Evolutionary conservation across 306 rosid genomes (phyloP), one percentile per base, ranked within the genome.

Genomic region (Sophora flavescens): DNA sequence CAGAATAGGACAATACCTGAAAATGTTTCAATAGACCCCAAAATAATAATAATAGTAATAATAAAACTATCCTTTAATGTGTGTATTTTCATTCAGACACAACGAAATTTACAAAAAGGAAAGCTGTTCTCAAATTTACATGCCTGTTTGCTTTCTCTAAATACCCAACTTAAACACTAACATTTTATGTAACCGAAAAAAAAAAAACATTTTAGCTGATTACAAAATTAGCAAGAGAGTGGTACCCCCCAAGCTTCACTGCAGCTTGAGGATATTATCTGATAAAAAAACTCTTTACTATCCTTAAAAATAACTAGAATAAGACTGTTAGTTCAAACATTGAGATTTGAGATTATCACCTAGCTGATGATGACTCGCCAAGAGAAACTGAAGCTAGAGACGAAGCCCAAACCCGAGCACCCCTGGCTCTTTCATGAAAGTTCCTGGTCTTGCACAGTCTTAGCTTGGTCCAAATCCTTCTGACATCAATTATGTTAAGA

Each of bases 361-460:
- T 84, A 35, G 84, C 77, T 1, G 85, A 82, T 16, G 93, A 80
- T n/a, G 93, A 78, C 72, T 91, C 81, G 2, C 91, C 93, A 70
- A 88, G 78, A 12, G 97, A 89, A 68, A 92, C 96, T 4, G 93
- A 88, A 45, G 91, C 83, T 58, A 92, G 79, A 70, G 97, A 90
- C 11, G 97, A 91, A 0, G 91, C 93, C 97, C 92, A 92, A 68
- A 88, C 96, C 74, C 86, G 63, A 13, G 89, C 96, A 17, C 83
- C 90, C 83, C 76, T 86, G 0, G 90, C 89, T 17, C 93, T 86
- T 78, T 84, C 85, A n/a, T 83, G 98, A 71, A 90, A 85, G 83
- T 80, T 89, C 78, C 89, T 78, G 36, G 84, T 86, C 84, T 91
- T 93, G 89, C 85, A 80, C 26, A 76, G 77, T 68, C 91, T 82